Evolutionary conservation across 768 basidiomycete species (phyloP).

Genomic region (Tulasnella sp.): DNA sequence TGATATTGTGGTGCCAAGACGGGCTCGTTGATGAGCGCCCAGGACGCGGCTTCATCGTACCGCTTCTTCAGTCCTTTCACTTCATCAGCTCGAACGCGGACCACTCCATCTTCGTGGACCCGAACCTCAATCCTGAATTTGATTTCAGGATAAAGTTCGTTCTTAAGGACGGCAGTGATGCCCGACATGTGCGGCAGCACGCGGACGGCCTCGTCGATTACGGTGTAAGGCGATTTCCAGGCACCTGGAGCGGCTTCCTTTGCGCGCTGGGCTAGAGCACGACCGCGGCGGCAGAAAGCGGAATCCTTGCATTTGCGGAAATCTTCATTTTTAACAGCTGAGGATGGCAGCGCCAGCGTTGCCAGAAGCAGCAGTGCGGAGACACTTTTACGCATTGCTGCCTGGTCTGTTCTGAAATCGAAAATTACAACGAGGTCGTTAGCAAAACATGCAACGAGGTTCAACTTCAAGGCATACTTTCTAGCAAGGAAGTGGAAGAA

Average conservation of each 20-base stretch:
- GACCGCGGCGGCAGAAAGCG: conserved; percentile 88
- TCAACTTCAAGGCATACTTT: not conserved
- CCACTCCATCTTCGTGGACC: conserved; percentile 80
- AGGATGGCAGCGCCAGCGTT: conserved; percentile 15
- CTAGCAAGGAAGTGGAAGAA: not conserved
- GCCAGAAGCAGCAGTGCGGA: conserved; percentile 15
- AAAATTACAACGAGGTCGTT: not conserved
- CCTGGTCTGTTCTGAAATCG: not conserved
- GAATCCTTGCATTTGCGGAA: conserved; percentile 95
- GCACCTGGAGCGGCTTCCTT: conserved; percentile 40
- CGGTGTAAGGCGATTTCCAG: conserved; percentile 84
- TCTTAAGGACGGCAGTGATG: conserved; percentile 70
- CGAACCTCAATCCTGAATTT: conserved; percentile 74
- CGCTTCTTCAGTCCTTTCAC: conserved; percentile 62
- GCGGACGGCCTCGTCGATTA: conserved; percentile 51
- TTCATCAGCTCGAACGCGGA: conserved; percentile 91
- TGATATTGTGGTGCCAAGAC: conserved; percentile 30
- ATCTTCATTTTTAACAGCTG: conserved; percentile 51
- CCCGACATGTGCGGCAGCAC: conserved; percentile 44
- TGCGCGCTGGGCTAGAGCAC: conserved; percentile 72
- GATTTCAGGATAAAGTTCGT: conserved; percentile 74
- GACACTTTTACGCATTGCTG: not conserved
- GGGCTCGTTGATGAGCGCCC: conserved; percentile 78
- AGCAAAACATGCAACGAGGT: not conserved
- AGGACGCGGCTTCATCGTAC: conserved; percentile 86